Conservation (phyloP, 345 rosid genomes). For the Hypericum perforatum region DNA sequence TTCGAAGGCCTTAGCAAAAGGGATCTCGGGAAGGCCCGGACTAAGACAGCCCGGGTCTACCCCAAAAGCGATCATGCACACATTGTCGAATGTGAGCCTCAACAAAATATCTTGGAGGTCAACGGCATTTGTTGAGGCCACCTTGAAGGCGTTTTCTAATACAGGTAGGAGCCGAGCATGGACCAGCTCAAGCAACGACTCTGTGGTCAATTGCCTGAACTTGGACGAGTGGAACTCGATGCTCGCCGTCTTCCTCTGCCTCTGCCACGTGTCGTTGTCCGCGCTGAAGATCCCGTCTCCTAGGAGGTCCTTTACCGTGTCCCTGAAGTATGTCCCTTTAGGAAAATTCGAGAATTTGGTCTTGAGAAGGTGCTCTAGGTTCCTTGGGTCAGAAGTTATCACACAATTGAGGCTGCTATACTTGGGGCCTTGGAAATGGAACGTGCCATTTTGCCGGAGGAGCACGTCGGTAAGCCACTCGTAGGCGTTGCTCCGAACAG, state of each 20-base stretch:
- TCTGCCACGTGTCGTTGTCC: slow-evolving; percentile 76
- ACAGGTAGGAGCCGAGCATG: slow-evolving; percentile 69
- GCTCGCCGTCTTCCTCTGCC: slow-evolving; percentile 81
- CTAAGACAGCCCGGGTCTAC: slow-evolving; percentile 81
- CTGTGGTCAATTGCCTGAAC: slow-evolving; percentile 61
- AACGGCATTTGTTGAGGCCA: slow-evolving; percentile 19
- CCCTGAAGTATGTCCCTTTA: slow-evolving; percentile 69
- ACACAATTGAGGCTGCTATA: slow-evolving; percentile 67
- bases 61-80: slow-evolving; percentile 92
- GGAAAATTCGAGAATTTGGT: slow-evolving; percentile 75
- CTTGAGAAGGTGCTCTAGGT: slow-evolving; percentile 81
- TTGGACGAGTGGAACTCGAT: slow-evolving; percentile 84
- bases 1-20: slow-evolving; percentile 84
- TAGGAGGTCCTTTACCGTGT: slow-evolving; percentile 58
- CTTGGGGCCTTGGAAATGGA: slow-evolving; percentile 69
- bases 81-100: slow-evolving; percentile 80
- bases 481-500: slow-evolving; percentile 40
- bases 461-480: slow-evolving; percentile 63
- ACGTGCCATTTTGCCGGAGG: slow-evolving; percentile 59
- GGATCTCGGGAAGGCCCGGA: slow-evolving; percentile 50
- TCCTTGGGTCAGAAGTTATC: slow-evolving; percentile 76
- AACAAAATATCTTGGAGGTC: slow-evolving; percentile 78
- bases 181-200: slow-evolving; percentile 61
- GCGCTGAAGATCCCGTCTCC: slow-evolving; percentile 89
- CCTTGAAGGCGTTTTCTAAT: slow-evolving; percentile 37